Evolutionary conservation across 2,329 filamentous ascomycete species (phyloP).

Genomic region (Endoconidiophora laricicola): DNA sequence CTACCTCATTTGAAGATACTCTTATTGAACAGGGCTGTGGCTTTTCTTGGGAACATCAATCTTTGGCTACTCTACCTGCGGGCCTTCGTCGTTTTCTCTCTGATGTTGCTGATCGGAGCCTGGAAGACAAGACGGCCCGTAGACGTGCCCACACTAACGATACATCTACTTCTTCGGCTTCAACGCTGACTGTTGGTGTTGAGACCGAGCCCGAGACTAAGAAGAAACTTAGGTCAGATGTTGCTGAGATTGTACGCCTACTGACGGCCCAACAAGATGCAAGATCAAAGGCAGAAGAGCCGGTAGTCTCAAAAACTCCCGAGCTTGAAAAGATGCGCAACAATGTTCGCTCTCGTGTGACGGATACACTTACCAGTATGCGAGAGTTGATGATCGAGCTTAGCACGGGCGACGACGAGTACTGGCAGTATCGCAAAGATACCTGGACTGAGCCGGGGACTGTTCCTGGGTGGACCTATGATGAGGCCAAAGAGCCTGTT

Average conservation of each 20-base stretch:
- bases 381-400: constrained; percentile 4
- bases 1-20: constrained; percentile 8
- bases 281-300: not conserved
- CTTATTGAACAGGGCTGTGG: constrained; percentile 1
- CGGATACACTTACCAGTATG: constrained; percentile 3
- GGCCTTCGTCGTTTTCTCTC: constrained; percentile 11
- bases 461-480: no score
- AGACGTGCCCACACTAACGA: not conserved
- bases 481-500: no score
- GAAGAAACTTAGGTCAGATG: constrained; percentile 11
- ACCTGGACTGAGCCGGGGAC: no score
- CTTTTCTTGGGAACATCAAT: not conserved
- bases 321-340: constrained; percentile 7
- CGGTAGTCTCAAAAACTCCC: not conserved
- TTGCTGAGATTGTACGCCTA: constrained; percentile 10
- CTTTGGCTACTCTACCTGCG: constrained; percentile 7
- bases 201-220: constrained; percentile 12
- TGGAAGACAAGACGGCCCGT: no score
- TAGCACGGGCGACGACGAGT: not conserved
- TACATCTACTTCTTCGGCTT: not conserved
- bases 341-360: constrained; percentile 1
- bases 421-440: no score
- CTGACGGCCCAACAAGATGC: constrained; percentile 9
- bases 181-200: constrained; percentile 3
- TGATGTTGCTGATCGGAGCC: not conserved